Evolutionary conservation across 495 filamentous ascomycete genomes (phyloP).

Genomic region (Elasticomyces elasticus): DNA sequence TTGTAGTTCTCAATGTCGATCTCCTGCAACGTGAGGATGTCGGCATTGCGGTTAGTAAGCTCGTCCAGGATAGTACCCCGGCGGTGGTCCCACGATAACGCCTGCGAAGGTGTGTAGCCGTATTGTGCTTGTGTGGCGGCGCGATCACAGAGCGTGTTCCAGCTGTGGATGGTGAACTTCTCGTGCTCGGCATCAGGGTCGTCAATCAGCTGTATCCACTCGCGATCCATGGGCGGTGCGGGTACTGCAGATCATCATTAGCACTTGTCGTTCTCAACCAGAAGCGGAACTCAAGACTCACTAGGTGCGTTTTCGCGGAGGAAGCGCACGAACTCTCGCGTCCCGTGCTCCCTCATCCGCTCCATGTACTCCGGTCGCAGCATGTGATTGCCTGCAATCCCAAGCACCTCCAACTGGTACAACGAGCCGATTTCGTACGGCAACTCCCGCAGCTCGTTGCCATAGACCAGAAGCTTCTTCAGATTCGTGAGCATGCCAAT

Average conservation of each 20-base stretch:
- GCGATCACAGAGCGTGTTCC: slow-evolving; percentile 90
- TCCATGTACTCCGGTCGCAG: slow-evolving; percentile 48
- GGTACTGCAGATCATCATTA: slow-evolving; percentile 40
- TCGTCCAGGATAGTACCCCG: slow-evolving; percentile 71
- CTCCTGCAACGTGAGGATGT: slow-evolving; percentile 88
- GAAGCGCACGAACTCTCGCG: slow-evolving; percentile 68
- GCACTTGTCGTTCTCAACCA: not conserved
- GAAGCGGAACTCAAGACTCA: slow-evolving; percentile 36
- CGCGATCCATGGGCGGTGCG: slow-evolving; percentile 62
- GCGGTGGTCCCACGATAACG: slow-evolving; percentile 76
- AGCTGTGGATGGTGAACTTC: slow-evolving; percentile 69
- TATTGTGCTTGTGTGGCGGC: slow-evolving; percentile 74
- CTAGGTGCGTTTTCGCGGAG: slow-evolving; percentile 75
- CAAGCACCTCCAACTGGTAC: slow-evolving; percentile 74
- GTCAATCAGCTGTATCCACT: slow-evolving; percentile 55
- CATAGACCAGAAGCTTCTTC: slow-evolving; percentile 68
- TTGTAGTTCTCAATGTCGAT: slow-evolving; percentile 84
- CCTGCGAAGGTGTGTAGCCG: slow-evolving; percentile 73
- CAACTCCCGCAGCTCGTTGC: slow-evolving; percentile 73
- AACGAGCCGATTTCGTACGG: slow-evolving; percentile 82
- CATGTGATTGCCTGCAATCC: slow-evolving; percentile 82
- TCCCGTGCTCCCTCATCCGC: slow-evolving; percentile 68
- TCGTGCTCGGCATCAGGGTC: slow-evolving; percentile 34
- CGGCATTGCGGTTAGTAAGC: slow-evolving; percentile 66
- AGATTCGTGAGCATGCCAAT: slow-evolving; percentile 91